Evolutionary conservation across 1,284 basidiomycete species (phyloP), one percentile per base, ranked within the genome.

Genomic region (Cryptococcus jaspeensis): DNA sequence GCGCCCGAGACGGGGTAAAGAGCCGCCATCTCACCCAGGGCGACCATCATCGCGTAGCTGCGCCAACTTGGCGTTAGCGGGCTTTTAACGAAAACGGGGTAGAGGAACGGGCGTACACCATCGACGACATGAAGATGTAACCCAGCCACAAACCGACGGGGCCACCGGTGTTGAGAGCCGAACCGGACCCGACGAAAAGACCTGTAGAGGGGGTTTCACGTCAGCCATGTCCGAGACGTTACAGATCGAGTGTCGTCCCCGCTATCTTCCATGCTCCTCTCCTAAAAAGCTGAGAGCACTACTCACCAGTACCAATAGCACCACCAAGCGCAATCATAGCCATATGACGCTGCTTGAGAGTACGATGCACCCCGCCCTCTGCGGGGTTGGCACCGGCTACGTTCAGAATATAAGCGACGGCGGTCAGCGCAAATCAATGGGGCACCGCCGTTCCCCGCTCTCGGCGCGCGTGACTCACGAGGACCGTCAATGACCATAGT

Each of bases 281-380:
- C 28, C 28, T 32, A n/a, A n/a, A n/a, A n/a, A n/a, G n/a, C n/a
- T n/a, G n/a, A n/a, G n/a, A n/a, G n/a, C n/a, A 38, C 3, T 18
- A 61, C 62, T 58, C 53, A 67, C 66, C 69, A 18, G 70, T 72
- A 39, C 68, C 73, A 50, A 74, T 73, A 3, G 70, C 67, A 16
- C 55, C 52, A 20, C 81, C 81, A 35, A 82, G 75, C 1, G 81
- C 81, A 50, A 83, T 81, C 78, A 81, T 78, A 4, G 71, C 68
- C 63, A 78, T 66, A 50, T 78, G 76, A n/a, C 76, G 58, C 52
- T 71, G 70, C 62, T 76, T 74, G 53, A 76, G 68, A n/a, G 63
- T 62, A 36, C 73, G 68, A 56, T 72, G 67, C 47, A 75, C 68
- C 15, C 55, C 59, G 12, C 66, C 69, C 22, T 69, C 64, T 11